A percentile compares a stretch with the other conserved stretches of the same genome.
These are phyloP conservation scores for Lachancea nothofagi DNA, from an alignment of 805 yeast genomes.

Conservation along the genomic window DNA sequence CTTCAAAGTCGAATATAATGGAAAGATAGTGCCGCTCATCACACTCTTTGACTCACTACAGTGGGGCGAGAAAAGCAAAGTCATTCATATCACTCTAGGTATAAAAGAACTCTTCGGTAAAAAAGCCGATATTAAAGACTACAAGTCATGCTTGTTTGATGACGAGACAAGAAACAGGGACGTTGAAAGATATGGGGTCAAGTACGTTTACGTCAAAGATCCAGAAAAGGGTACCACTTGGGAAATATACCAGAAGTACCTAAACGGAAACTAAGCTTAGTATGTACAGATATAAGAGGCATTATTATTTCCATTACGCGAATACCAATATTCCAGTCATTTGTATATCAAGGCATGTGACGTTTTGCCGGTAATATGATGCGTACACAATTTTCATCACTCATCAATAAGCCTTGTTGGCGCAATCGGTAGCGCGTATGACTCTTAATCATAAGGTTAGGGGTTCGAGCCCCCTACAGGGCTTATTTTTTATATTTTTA, in stretches of 20 bases:
- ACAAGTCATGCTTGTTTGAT: conserved; percentile 51
- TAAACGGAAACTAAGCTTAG: conserved; percentile 15
- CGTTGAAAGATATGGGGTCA: conserved; percentile 64
- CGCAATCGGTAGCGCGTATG: conserved; percentile 29
- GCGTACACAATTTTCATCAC: not conserved
- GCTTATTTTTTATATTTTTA: conserved; percentile 12
- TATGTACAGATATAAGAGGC: no score
- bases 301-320: no score
- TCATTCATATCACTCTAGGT: conserved; percentile 52
- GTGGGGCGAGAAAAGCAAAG: conserved; percentile 65
- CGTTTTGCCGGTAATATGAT: not conserved
- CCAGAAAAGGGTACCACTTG: conserved; percentile 54
- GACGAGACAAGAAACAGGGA: conserved; percentile 77
- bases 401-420: conserved; percentile 19
- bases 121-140: conserved; percentile 43
- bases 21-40: conserved; percentile 23
- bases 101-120: conserved; percentile 43
- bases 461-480: conserved; percentile 29
- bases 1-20: conserved; percentile 45
- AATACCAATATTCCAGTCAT: no score
- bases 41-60: conserved; percentile 51
- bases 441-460: conserved; percentile 27
- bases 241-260: conserved; percentile 43
- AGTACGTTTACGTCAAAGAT: conserved; percentile 58
- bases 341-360: no score